phyloP scores from a whole-genome alignment of 495 filamentous ascomycete species.

The Hypomontagnella submonticulosa region DNA sequence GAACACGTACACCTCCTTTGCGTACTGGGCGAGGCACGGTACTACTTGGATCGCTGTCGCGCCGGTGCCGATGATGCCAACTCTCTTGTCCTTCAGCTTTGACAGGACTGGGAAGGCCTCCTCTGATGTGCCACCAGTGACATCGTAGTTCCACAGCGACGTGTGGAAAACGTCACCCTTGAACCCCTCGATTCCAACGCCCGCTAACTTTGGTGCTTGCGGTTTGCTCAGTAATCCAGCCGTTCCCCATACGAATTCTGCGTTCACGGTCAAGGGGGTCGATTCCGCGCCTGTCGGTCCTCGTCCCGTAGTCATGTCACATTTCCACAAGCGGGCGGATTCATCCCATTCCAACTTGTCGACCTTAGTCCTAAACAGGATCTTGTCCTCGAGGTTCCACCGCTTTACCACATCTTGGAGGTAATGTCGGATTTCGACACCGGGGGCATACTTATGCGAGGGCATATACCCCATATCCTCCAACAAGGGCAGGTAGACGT shows the following conservation, averaged over 20 bases:
- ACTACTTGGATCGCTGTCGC: constrained; percentile 66
- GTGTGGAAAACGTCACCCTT: constrained; percentile 64
- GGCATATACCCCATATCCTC: constrained; percentile 70
- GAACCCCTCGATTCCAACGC: constrained; percentile 57
- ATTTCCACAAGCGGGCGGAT: constrained; percentile 53
- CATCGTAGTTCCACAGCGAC: constrained; percentile 62
- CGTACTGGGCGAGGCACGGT: constrained; percentile 60
- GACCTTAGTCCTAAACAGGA: constrained; percentile 58
- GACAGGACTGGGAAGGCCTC: constrained; percentile 52
- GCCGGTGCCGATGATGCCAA: constrained; percentile 66
- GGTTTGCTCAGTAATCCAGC: constrained; percentile 57
- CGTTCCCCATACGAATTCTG: constrained; percentile 52
- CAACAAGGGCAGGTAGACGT: constrained; percentile 66
- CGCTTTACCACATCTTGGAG: constrained; percentile 52
- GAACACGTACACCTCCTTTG: constrained; percentile 64
- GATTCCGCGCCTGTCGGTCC: constrained; percentile 48
- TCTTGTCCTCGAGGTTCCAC: constrained; percentile 59
- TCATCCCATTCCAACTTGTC: constrained; percentile 59
- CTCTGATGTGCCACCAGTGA: constrained; percentile 64
- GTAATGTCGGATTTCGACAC: constrained; percentile 60
- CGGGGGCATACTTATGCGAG: constrained; percentile 55
- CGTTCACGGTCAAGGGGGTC: constrained; percentile 44
- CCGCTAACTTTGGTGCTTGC: constrained; percentile 56
- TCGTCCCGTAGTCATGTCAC: constrained; percentile 50
- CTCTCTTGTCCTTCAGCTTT: constrained; percentile 60